Evolutionary conservation across 2,329 filamentous ascomycete species (phyloP).

Genomic region (Pleoardoris graminearum): DNA sequence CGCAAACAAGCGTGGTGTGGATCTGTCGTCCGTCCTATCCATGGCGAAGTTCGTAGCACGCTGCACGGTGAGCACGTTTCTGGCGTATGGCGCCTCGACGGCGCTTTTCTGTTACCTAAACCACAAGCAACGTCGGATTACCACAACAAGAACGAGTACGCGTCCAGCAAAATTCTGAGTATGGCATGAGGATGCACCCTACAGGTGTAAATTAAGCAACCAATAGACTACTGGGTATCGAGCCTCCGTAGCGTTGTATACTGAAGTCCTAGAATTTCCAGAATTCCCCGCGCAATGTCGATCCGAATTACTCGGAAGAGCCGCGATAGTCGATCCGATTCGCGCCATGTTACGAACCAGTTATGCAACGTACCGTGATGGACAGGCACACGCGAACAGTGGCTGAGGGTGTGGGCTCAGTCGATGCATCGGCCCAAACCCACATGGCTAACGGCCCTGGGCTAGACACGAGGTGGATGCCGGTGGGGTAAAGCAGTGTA

Average conservation of each 20-base stretch:
- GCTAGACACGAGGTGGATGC: conserved; percentile 7
- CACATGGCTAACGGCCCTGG: not conserved
- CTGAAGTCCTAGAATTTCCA: not conserved
- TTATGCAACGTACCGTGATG: conserved; percentile 30
- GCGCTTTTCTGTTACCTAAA: conserved; percentile 28
- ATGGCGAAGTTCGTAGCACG: conserved; percentile 22
- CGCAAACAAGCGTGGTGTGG: conserved; percentile 6
- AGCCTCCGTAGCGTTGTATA: conserved; percentile 15
- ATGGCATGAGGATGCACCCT: not conserved
- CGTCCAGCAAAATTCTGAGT: not conserved
- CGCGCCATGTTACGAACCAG: conserved; percentile 15
- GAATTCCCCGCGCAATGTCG: conserved; percentile 23
- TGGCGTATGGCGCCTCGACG: conserved; percentile 15
- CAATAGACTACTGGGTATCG: not conserved
- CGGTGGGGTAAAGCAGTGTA: conserved; percentile 20
- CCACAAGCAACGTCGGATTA: conserved; percentile 17
- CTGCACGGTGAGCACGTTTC: conserved; percentile 22
- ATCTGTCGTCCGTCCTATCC: conserved; percentile 12
- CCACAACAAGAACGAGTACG: conserved; percentile 13
- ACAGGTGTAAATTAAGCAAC: no score
- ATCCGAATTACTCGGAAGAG: conserved; percentile 19
- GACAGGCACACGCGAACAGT: conserved; percentile 13
- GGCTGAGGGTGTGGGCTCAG: conserved; percentile 5
- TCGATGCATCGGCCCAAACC: conserved; percentile 21
- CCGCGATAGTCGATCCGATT: conserved; percentile 22